Evolutionary conservation across 495 filamentous ascomycete species (phyloP).

Genomic region (Talaromyces thailandensis): DNA sequence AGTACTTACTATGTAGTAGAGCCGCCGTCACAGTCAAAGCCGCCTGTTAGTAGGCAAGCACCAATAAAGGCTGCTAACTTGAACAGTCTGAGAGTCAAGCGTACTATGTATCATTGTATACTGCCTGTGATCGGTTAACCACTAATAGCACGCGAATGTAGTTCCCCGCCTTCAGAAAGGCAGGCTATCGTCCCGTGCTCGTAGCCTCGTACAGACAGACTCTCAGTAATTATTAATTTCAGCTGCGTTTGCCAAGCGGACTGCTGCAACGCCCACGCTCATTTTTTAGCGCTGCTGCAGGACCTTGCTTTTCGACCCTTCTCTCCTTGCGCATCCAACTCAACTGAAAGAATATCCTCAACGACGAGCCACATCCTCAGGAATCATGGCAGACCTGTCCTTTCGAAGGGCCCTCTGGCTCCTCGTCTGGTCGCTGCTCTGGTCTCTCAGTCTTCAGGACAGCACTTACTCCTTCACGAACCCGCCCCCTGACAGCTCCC

Average conservation of each 20-base stretch:
- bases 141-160: neutral
- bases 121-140: neutral
- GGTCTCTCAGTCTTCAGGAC: neutral
- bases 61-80: neutral
- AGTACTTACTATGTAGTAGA: no score
- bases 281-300: neutral
- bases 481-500: neutral
- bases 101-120: no score
- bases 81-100: neutral
- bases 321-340: neutral
- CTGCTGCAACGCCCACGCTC: neutral
- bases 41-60: neutral
- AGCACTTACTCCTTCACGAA: neutral
- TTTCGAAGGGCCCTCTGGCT: neutral
- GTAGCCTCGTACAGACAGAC: no score
- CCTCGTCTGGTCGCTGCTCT: conserved; percentile 4
- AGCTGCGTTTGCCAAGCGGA: neutral
- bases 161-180: neutral
- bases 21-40: no score
- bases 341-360: neutral
- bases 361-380: neutral
- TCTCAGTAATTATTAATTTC: neutral
- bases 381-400: neutral
- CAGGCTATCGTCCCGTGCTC: neutral
- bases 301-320: neutral